Conservation (phyloP, 2,329 filamentous ascomycete species). For the Spiromastix sp. region DNA sequence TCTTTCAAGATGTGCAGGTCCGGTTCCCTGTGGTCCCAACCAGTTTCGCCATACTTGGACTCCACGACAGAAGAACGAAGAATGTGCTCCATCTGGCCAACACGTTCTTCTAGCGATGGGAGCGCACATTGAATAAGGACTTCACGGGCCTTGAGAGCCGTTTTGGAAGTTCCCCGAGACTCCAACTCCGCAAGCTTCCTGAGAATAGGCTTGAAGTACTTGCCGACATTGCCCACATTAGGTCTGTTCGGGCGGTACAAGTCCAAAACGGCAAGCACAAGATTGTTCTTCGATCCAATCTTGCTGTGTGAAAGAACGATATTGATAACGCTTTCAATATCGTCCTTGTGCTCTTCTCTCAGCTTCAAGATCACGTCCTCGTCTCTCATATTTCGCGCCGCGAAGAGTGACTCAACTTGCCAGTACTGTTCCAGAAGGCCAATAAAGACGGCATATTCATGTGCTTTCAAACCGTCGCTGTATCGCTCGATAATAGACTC, state of each 20-base stretch:
- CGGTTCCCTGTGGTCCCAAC: slow-evolving; percentile 91
- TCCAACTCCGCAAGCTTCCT: slow-evolving; percentile 85
- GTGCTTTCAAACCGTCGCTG: slow-evolving; percentile 75
- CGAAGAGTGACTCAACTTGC: slow-evolving; percentile 77
- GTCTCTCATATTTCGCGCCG: slow-evolving; percentile 71
- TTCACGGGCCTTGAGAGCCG: slow-evolving; percentile 92
- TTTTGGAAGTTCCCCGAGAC: slow-evolving; percentile 78
- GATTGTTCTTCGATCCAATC: slow-evolving; percentile 85
- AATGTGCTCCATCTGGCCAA: slow-evolving; percentile 97
- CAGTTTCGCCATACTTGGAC: slow-evolving; percentile 93
- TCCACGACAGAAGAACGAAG: slow-evolving; percentile 90
- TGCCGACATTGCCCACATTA: slow-evolving; percentile 74
- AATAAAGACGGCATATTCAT: slow-evolving; percentile 77
- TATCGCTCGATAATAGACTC: slow-evolving; percentile 70
- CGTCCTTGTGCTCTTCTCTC: slow-evolving; percentile 92
- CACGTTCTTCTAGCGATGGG: slow-evolving; percentile 89
- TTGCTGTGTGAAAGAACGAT: slow-evolving; percentile 89
- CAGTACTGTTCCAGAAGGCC: slow-evolving; percentile 72
- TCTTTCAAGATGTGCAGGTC: slow-evolving; percentile 88
- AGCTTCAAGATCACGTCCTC: slow-evolving; percentile 90
- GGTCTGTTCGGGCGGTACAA: slow-evolving; percentile 94
- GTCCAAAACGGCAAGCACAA: slow-evolving; percentile 82
- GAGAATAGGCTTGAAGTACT: slow-evolving; percentile 73
- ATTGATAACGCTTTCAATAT: slow-evolving; percentile 73
- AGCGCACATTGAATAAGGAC: slow-evolving; percentile 95